Evolutionary conservation across 1,139 yeast genomes (phyloP).

Genomic region (Geotrichum macrosporum): DNA sequence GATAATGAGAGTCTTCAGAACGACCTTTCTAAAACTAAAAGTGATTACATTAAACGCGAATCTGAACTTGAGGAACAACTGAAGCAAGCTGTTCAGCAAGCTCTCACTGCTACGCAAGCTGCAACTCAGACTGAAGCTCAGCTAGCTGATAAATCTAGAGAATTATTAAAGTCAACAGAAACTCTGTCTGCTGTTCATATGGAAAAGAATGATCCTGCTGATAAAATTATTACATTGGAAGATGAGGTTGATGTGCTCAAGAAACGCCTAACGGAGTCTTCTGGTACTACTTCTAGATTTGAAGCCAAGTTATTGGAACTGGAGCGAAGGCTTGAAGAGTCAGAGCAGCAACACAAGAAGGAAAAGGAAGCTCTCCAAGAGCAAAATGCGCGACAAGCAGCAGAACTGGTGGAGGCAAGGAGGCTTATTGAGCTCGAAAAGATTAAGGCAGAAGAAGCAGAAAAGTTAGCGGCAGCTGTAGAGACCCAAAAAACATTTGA

Average conservation of each 20-base stretch:
- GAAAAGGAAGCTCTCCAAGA: constrained; percentile 17
- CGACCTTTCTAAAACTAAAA: constrained; percentile 14
- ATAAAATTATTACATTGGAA: constrained; percentile 22
- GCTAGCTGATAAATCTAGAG: constrained; percentile 19
- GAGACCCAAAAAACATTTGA: constrained; percentile 19
- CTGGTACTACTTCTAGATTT: background rate
- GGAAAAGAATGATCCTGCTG: constrained; percentile 20
- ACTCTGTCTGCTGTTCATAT: constrained; percentile 19
- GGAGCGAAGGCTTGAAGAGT: constrained; percentile 12
- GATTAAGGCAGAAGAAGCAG: constrained; percentile 12
- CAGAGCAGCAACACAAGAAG: constrained; percentile 8
- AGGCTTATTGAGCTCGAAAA: constrained; percentile 20
- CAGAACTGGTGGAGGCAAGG: constrained; percentile 18
- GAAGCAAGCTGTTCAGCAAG: constrained; percentile 21
- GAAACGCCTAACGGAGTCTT: constrained; percentile 5
- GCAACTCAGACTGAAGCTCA: constrained; percentile 20
- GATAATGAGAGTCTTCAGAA: constrained; percentile 18
- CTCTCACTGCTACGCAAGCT: constrained; percentile 18
- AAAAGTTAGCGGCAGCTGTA: background rate
- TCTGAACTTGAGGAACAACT: constrained; percentile 18
- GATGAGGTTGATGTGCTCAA: constrained; percentile 15
- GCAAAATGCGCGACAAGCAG: constrained; percentile 8
- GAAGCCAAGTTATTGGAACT: constrained; percentile 4
- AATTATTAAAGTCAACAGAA: constrained; percentile 21
- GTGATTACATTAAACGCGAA: constrained; percentile 16